phyloP scores from a whole-genome alignment of 2,329 filamentous ascomycete species.

The Alternaria arborescens region DNA sequence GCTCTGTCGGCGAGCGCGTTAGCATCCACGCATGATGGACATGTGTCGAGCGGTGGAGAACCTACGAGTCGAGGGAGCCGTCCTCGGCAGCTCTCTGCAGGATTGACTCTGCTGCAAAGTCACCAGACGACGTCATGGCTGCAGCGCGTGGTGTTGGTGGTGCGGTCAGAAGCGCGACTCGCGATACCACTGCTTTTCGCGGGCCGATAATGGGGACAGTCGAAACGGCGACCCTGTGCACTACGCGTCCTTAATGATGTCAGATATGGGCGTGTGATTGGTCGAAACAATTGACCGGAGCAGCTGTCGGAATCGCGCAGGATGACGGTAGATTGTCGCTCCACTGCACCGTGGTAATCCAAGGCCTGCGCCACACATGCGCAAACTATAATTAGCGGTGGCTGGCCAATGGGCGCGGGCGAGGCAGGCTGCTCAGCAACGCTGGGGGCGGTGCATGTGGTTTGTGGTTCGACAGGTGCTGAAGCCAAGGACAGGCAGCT shows the following conservation, averaged over 20 bases:
- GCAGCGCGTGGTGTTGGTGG: slow-evolving; percentile 9
- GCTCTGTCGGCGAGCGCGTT: slow-evolving; percentile 60
- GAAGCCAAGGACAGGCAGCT: not conserved
- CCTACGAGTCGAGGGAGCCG: slow-evolving; percentile 67
- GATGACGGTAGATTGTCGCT: slow-evolving; percentile 18
- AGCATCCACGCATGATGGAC: slow-evolving; percentile 19
- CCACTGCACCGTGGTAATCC: not conserved
- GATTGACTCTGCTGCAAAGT: slow-evolving; percentile 56
- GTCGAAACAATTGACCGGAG: not conserved
- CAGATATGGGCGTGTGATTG: not conserved
- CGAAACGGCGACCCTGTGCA: slow-evolving; percentile 7
- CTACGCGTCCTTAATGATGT: slow-evolving; percentile 2
- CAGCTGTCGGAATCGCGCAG: slow-evolving; percentile 4
- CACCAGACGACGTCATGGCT: slow-evolving; percentile 36
- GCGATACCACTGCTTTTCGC: slow-evolving; percentile 7
- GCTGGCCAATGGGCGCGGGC: slow-evolving; percentile 3
- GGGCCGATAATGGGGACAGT: slow-evolving; percentile 3
- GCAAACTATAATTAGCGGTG: not conserved
- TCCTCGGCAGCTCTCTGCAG: slow-evolving; percentile 66
- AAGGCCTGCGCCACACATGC: slow-evolving; percentile 13
- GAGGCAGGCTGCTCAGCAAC: not conserved
- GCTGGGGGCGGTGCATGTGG: slow-evolving; percentile 11
- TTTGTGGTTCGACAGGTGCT: not conserved
- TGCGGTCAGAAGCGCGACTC: slow-evolving; percentile 5
- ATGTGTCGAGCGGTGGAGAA: slow-evolving; percentile 18